phyloP scores from a whole-genome alignment of 2,329 filamentous ascomycete genomes.

The Hymenoscyphus linearis region DNA sequence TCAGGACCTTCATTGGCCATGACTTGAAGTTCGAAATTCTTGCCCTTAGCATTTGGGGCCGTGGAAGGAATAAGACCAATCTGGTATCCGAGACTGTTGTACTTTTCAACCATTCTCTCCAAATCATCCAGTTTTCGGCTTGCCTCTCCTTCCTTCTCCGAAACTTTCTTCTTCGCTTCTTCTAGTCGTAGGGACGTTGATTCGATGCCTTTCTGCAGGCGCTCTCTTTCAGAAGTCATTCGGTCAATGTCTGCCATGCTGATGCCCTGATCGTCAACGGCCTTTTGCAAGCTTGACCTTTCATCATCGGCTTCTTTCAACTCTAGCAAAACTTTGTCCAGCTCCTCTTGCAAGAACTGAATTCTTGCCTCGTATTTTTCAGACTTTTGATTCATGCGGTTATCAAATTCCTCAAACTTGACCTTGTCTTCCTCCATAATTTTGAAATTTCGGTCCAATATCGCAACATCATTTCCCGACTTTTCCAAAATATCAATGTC shows the following conservation, averaged over 20 bases:
- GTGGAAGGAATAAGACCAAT: conserved; percentile 83
- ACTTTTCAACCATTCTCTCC: conserved; percentile 82
- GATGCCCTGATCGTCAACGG: conserved; percentile 88
- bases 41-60: conserved; percentile 78
- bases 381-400: conserved; percentile 73
- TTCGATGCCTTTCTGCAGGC: conserved; percentile 84
- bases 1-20: conserved; percentile 74
- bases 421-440: conserved; percentile 90
- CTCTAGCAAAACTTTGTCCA: conserved; percentile 71
- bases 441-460: conserved; percentile 83
- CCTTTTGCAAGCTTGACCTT: conserved; percentile 70
- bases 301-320: conserved; percentile 79
- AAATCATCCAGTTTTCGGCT: conserved; percentile 83
- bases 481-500: conserved; percentile 90
- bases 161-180: conserved; percentile 75
- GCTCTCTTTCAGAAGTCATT: conserved; percentile 92
- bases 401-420: conserved; percentile 95
- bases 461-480: conserved; percentile 73
- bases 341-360: conserved; percentile 77
- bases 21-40: conserved; percentile 78
- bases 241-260: conserved; percentile 98
- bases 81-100: conserved; percentile 92
- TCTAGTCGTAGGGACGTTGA: conserved; percentile 70
- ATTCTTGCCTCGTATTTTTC: conserved; percentile 83
- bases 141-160: conserved; percentile 84